Evolutionary conservation across 306 rosid species (phyloP).

Genomic region (Argentina anserina): DNA sequence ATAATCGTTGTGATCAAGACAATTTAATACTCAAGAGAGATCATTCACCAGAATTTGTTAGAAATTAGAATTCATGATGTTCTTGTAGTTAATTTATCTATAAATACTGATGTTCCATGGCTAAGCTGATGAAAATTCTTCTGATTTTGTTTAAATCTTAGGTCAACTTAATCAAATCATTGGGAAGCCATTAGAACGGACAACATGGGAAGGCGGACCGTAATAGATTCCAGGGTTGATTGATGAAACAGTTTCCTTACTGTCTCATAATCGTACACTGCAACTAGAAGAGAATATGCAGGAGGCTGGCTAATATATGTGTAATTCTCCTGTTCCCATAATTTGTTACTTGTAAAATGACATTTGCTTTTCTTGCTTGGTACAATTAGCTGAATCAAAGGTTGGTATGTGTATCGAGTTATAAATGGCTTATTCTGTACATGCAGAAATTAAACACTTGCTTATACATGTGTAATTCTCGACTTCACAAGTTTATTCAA

Average conservation of each 20-base stretch:
- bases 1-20: neutral
- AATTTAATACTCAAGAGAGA: neutral
- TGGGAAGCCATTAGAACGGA: constrained; percentile 19
- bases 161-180: constrained; percentile 29
- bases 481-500: no score
- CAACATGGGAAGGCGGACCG: constrained; percentile 26
- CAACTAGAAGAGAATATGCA: neutral
- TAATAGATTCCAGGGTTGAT: neutral
- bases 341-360: neutral
- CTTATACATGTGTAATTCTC: no score
- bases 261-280: neutral
- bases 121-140: neutral
- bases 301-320: neutral
- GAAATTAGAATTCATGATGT: neutral
- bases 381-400: neutral
- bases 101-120: neutral
- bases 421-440: no score
- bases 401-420: neutral
- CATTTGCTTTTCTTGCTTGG: neutral
- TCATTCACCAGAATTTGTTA: neutral
- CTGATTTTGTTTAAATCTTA: neutral
- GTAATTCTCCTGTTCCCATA: neutral
- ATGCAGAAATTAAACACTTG: no score
- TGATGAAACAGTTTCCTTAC: neutral
- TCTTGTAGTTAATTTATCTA: neutral